Evolutionary conservation across 768 basidiomycete genomes (phyloP).

Genomic region (Kwoniella sp.): DNA sequence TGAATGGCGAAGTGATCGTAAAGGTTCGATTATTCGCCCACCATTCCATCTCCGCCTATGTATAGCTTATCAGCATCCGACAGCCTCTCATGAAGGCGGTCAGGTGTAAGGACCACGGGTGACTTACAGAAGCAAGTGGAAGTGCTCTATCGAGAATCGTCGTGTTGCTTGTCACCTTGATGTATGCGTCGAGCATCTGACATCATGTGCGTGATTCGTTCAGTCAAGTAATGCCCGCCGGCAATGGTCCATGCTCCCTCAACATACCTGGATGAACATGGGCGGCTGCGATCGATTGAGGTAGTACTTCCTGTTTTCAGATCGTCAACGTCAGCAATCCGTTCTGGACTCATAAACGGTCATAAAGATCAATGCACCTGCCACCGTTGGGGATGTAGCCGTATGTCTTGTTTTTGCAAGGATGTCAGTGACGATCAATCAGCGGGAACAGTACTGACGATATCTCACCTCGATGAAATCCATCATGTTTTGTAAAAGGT

Average conservation of each 20-base stretch:
- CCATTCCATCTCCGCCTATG: conserved; percentile 80
- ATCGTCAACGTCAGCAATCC: background rate
- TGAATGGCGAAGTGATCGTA: conserved; percentile 51
- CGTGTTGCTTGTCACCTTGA: conserved; percentile 70
- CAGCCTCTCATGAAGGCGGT: background rate
- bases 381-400: conserved; percentile 97
- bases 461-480: conserved; percentile 69
- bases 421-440: background rate
- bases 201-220: background rate
- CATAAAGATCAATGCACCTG: conserved; percentile 52
- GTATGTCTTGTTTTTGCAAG: conserved; percentile 54
- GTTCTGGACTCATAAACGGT: background rate
- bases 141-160: conserved; percentile 76
- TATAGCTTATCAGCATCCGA: background rate
- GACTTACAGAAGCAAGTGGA: conserved; percentile 74
- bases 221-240: background rate
- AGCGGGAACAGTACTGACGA: background rate
- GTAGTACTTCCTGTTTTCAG: conserved; percentile 69
- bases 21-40: conserved; percentile 74
- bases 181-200: conserved; percentile 90
- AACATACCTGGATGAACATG: conserved; percentile 71
- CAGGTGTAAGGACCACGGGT: too few species aligned
- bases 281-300: conserved; percentile 91
- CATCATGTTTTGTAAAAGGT: conserved; percentile 90
- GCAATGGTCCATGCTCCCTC: too few species aligned